Base-by-base conservation (phyloP, 2,329 filamentous ascomycete genomes). In the Dactylellina sp. region DNA sequence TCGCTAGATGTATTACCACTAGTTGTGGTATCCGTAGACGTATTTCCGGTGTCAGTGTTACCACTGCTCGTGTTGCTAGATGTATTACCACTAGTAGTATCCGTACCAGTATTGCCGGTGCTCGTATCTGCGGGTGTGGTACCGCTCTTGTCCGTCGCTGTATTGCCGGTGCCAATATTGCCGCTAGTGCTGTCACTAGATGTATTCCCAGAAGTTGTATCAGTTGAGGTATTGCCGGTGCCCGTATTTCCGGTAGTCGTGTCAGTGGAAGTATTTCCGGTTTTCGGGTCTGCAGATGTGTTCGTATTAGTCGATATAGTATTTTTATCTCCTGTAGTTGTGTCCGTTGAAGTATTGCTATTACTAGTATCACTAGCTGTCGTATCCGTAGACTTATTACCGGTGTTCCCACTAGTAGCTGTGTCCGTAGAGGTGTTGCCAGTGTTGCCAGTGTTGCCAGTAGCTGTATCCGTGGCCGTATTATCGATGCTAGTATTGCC, bases 201-300 rank as follows among this genome's bases (percentile, higher is more conserved):
- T 28, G 47, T 52, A 52, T 52, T 24, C 12, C 22, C 24, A 6
- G 22, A 32, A 24, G n/a, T 22, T 32, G 47, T 32, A 12, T 20
- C 24, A 7, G 18, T 22, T 7, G 47, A 18, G 4, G 2, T 32
- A 32, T 52, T 52, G 5, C 3, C 9, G 14, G 22, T 52, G 22
- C 24, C 25, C n/a, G 47, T 52, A 32, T 32, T 16, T 1, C 47
- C 25, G n/a, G 22, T 37, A n/a, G 49, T 52, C 4, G 49, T 52
- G 20, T 25, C 49, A 6, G 24, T 52, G 12, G 37, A 40, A 16
- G 25, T 25, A 16, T 3, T 52, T 7, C 49, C 49, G 7, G 4
- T 52, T 12, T 52, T 20, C 14, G 6, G n/a, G 37, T 40, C n/a
- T 40, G n/a, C 12, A 40, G 6, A 5, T 4, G 28, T 32, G 28